Percentiles rank a stretch among this genome's conserved stretches.
These are phyloP conservation scores for Tetracentron sinense DNA, from an alignment of 164 flowering plant genomes.

Conservation along the genomic window DNA sequence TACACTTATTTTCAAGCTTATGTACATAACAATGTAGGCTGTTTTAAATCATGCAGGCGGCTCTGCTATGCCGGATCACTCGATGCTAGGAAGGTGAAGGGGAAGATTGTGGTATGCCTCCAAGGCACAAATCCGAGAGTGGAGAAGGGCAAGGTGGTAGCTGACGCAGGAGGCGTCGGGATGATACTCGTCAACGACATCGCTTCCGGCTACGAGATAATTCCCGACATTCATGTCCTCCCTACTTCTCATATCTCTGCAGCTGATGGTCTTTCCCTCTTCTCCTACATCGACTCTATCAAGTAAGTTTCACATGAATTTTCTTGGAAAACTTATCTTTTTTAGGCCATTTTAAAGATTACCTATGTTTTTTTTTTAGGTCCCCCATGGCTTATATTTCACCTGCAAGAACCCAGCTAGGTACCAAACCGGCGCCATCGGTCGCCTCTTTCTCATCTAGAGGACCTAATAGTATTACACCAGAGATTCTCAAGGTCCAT, in stretches of 20 bases:
- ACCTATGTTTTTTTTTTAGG: neutral
- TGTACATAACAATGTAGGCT: too few species aligned
- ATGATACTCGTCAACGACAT: constrained; percentile 31
- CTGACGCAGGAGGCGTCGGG: constrained; percentile 39
- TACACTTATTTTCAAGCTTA: too few species aligned
- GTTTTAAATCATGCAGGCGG: constrained; percentile 15
- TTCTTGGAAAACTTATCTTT: neutral
- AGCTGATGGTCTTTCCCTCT: constrained; percentile 28
- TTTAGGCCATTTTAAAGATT: neutral
- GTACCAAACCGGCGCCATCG: constrained; percentile 43
- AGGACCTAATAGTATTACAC: constrained; percentile 49
- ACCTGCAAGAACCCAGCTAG: constrained; percentile 16
- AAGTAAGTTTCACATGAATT: constrained; percentile 17
- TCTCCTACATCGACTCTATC: constrained; percentile 30
- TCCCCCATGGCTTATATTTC: constrained; percentile 34
- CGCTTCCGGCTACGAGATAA: constrained; percentile 21
- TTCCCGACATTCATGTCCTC: constrained; percentile 34
- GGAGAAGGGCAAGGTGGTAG: neutral
- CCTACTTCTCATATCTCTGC: constrained; percentile 39
- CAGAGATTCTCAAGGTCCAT: constrained; percentile 56
- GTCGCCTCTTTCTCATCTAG: constrained; percentile 62
- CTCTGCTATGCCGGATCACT: constrained; percentile 23
- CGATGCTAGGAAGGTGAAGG: constrained; percentile 32
- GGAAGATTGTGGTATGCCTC: constrained; percentile 36
- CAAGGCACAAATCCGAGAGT: constrained; percentile 22